Evolutionary conservation across 2,329 filamentous ascomycete species (phyloP).

Genomic region (Scedosporium dehoogii): DNA sequence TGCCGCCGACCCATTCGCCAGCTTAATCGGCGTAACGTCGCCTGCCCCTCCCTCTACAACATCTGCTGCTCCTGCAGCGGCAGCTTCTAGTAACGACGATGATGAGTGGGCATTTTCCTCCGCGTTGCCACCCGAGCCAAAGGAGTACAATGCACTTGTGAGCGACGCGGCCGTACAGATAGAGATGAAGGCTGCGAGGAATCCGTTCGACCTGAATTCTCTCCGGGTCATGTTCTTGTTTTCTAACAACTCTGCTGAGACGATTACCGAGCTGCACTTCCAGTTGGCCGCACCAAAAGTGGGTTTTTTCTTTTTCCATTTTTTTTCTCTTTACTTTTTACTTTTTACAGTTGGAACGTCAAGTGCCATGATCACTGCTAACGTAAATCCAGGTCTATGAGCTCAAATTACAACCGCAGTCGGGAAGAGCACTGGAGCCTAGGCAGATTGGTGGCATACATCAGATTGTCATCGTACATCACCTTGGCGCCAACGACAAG

Average conservation of each 20-base stretch:
- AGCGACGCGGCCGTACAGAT: constrained; percentile 63
- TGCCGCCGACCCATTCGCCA: constrained; percentile 41
- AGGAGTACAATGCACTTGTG: constrained; percentile 55
- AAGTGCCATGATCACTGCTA: constrained; percentile 8
- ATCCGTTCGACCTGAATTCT: constrained; percentile 35
- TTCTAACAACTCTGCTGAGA: constrained; percentile 65
- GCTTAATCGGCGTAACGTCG: constrained; percentile 23
- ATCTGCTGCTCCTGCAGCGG: constrained; percentile 15
- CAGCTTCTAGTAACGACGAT: constrained; percentile 46
- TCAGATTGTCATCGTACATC: constrained; percentile 67
- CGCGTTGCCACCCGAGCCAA: constrained; percentile 60
- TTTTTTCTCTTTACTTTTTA: background rate
- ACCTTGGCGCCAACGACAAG: constrained; percentile 56
- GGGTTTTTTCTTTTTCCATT: constrained; percentile 13
- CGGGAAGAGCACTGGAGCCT: constrained; percentile 64
- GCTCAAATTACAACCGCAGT: constrained; percentile 76
- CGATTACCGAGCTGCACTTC: constrained; percentile 74
- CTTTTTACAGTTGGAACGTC: too few species aligned
- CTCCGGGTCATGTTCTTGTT: constrained; percentile 71
- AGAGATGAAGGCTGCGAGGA: constrained; percentile 59
- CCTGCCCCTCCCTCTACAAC: constrained; percentile 15
- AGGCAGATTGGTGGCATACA: constrained; percentile 66
- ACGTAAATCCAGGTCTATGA: constrained; percentile 55
- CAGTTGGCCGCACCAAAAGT: constrained; percentile 93
- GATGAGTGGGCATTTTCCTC: constrained; percentile 95